Percentiles rank a stretch among this genome's conserved stretches.
phyloP scores from a whole-genome alignment of 768 basidiomycete genomes.

The Solioccasus polychromus region DNA sequence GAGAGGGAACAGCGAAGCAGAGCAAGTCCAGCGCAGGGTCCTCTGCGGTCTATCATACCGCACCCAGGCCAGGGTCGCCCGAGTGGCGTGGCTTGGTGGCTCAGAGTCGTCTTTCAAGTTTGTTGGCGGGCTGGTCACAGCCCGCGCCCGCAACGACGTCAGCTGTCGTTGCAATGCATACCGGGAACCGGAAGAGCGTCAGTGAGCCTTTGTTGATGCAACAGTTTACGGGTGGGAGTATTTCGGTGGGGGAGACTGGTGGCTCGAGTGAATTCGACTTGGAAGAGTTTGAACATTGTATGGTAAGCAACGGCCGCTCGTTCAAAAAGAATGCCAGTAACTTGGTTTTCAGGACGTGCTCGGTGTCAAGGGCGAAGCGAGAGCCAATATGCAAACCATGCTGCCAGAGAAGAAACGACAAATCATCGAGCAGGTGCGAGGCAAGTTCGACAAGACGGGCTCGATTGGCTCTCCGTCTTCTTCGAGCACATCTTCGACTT shows the following conservation, averaged over 20 bases:
- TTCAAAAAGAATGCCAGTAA: conserved; percentile 5
- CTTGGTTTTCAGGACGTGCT: conserved; percentile 58
- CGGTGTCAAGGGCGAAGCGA: conserved; percentile 68
- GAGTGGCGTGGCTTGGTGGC: conserved; percentile 56
- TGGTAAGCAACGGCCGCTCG: conserved; percentile 44
- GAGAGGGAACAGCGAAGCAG: conserved; percentile 65
- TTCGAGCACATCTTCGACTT: conserved; percentile 46
- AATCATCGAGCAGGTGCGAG: conserved; percentile 55
- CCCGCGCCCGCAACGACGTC: conserved; percentile 40
- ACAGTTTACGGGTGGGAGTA: conserved; percentile 37
- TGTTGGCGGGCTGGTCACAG: conserved; percentile 67
- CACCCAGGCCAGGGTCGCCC: conserved; percentile 30
- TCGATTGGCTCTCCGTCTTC: conserved; percentile 26
- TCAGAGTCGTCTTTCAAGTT: conserved; percentile 57
- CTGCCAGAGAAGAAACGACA: conserved; percentile 62
- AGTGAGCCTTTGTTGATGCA: conserved; percentile 69
- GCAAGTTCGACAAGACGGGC: conserved; percentile 31
- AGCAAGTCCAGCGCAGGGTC: conserved; percentile 30
- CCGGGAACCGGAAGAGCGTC: conserved; percentile 55
- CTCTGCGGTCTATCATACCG: conserved; percentile 15
- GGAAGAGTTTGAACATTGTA: conserved; percentile 62
- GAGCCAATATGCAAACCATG: conserved; percentile 59
- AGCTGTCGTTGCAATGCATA: conserved; percentile 23
- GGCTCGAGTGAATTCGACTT: conserved; percentile 34
- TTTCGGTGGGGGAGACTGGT: conserved; percentile 29